Conservation (phyloP, 106 monocot species). For the Dioscorea zingiberensis region DNA sequence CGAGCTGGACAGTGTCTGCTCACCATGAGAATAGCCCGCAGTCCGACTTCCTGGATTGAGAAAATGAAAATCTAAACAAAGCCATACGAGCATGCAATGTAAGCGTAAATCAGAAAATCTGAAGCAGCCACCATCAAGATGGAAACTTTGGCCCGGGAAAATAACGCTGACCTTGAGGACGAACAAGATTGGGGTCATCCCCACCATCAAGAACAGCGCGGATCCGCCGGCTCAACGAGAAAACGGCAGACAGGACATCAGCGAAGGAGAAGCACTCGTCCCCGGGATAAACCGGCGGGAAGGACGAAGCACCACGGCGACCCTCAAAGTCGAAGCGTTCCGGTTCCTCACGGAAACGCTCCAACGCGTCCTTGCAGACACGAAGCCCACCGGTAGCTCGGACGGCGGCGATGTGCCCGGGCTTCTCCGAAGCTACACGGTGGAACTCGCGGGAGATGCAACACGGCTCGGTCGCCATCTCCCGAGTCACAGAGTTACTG, state of each 20-base stretch:
- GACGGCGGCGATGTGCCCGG: slow-evolving; percentile 37
- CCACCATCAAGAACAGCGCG: slow-evolving; percentile 44
- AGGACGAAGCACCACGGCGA: slow-evolving; percentile 3
- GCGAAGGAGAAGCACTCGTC: slow-evolving; percentile 57
- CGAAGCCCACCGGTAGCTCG: slow-evolving; percentile 26
- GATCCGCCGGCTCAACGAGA: slow-evolving; percentile 57
- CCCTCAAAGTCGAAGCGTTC: background rate
- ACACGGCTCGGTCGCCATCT: slow-evolving; percentile 12
- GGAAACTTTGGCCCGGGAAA: background rate
- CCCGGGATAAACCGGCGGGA: slow-evolving; percentile 29
- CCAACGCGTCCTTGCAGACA: slow-evolving; percentile 3
- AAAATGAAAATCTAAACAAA: background rate
- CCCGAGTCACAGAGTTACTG: background rate
- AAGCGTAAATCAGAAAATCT: too few relatives aligned
- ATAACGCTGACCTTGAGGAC: slow-evolving; percentile 15
- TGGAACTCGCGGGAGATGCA: slow-evolving; percentile 84
- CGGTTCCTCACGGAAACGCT: background rate
- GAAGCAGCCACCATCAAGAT: background rate
- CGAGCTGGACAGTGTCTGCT: too few relatives aligned
- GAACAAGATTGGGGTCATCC: slow-evolving; percentile 18
- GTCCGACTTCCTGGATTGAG: background rate
- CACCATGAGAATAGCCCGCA: too few relatives aligned
- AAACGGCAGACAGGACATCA: slow-evolving; percentile 52
- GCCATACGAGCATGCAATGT: too few relatives aligned
- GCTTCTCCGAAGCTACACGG: slow-evolving; percentile 33